Conservation (phyloP, 441 rosid species). For the Manihot esculenta region DNA sequence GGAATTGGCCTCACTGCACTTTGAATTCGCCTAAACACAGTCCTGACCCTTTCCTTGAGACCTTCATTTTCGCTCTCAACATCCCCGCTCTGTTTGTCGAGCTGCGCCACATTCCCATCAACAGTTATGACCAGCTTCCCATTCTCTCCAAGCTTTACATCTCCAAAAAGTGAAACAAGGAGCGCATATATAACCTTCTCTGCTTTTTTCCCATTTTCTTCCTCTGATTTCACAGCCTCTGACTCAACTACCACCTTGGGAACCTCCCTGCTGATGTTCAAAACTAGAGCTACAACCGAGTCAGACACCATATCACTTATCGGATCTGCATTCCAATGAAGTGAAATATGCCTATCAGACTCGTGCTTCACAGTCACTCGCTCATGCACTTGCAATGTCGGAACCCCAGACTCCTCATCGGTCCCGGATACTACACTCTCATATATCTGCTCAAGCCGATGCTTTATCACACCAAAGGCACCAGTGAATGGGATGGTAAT, state of each 20-base stretch:
- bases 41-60: conserved; percentile 72
- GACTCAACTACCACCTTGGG: conserved; percentile 66
- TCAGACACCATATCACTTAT: conserved; percentile 92
- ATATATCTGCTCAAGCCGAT: conserved; percentile 78
- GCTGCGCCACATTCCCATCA: conserved; percentile 73
- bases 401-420: conserved; percentile 73
- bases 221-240: conserved; percentile 51
- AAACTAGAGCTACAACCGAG: conserved; percentile 74
- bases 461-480: conserved; percentile 75
- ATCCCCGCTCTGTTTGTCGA: conserved; percentile 76
- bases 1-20: conserved; percentile 80
- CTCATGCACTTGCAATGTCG: conserved; percentile 61
- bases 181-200: conserved; percentile 76
- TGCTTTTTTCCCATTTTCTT: conserved; percentile 69
- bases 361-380: conserved; percentile 76
- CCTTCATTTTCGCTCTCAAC: conserved; percentile 86
- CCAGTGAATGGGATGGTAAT: conserved; percentile 75
- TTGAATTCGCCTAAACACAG: conserved; percentile 64
- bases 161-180: conserved; percentile 85
- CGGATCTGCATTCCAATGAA: conserved; percentile 86
- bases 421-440: conserved; percentile 75
- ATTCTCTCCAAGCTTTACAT: conserved; percentile 72
- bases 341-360: conserved; percentile 72
- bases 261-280: conserved; percentile 69
- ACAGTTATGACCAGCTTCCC: conserved; percentile 71